These are phyloP conservation scores for Adiantum capillusveneris DNA, from an alignment of 75 land plant species.

Conservation along the genomic window DNA sequence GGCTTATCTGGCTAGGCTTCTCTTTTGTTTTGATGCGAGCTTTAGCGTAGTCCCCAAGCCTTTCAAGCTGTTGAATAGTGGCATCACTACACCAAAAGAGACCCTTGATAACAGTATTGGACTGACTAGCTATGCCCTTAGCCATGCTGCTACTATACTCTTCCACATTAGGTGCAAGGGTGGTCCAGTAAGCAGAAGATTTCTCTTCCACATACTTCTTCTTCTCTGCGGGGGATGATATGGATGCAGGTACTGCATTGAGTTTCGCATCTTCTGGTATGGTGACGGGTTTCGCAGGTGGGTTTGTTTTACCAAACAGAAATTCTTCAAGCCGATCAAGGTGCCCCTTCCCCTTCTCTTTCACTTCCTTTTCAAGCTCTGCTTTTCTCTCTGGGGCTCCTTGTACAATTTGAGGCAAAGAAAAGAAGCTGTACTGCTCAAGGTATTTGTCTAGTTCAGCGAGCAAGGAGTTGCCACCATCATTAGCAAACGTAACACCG, in stretches of 20 bases:
- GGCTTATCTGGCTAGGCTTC: constrained; percentile 10
- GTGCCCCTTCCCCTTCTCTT: not conserved
- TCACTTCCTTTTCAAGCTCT: not conserved
- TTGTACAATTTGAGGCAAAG: constrained; percentile 10
- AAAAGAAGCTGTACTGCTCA: constrained; percentile 50
- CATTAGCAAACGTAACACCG: constrained; percentile 32
- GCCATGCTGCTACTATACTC: constrained; percentile 62
- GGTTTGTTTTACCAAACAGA: not conserved
- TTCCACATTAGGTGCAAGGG: constrained; percentile 59
- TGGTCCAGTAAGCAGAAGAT: constrained; percentile 49
- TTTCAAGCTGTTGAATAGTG: constrained; percentile 23
- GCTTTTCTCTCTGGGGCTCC: constrained; percentile 6
- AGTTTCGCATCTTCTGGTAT: not conserved
- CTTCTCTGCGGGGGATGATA: not conserved
- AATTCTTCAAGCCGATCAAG: not conserved
- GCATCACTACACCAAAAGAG: constrained; percentile 55
- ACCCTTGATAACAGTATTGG: constrained; percentile 60
- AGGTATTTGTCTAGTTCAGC: constrained; percentile 40
- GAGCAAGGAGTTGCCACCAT: constrained; percentile 10
- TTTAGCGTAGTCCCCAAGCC: constrained; percentile 7
- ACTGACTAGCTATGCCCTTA: constrained; percentile 68
- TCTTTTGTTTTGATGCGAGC: constrained; percentile 5
- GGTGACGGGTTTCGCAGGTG: not conserved
- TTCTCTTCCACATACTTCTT: not conserved
- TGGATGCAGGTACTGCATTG: not conserved